Evolutionary conservation across 2,329 filamentous ascomycete species (phyloP), one percentile per base, ranked within the genome.

Genomic region (Pyrenophora graminea): DNA sequence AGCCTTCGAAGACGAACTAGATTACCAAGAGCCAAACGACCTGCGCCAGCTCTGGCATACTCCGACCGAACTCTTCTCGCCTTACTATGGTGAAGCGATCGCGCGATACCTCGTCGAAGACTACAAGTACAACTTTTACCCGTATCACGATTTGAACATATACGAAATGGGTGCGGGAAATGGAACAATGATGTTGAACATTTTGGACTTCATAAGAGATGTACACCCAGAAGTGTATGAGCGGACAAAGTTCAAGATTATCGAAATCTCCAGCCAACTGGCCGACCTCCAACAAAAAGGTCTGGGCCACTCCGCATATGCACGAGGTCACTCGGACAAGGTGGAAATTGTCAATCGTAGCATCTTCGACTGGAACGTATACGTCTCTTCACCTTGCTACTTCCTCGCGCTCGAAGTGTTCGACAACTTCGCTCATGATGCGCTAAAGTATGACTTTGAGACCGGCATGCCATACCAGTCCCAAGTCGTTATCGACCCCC

Each of bases 91-190:
- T 69, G 92, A 99, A 79, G 90, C 94, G 30, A 90, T 99, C 62
- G 94, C 93, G n/a, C 87, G 93, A 17, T 97, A 97, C 73, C 84
- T 99, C 38, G 87, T 97, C 61, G 87, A 90, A 61, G 97, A 99
- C 78, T 99, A 99, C 82, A 91, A 94, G 71, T 85, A 97, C 71
- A 90, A 90, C 38, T 85, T 91, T 48, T 97, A 94, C 72, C 94
- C 94, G 2, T 97, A 97, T 79, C 87, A 97, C 75, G 94, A 99
- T 75, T 83, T 99, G 45, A 90, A 96, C 65, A 95, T 99, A 73
- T 99, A 97, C 82, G 94, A 99, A 74, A 96, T 99, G 89, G 94
- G 94, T 45, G 94, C 94, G 33, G 94, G 94, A 64, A 93, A 96
- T 66, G 94, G 94, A 56, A 99, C 95, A 0, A 83, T 99, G 70